Percentiles rank a stretch among this genome's conserved stretches.
These are phyloP conservation scores for Westerdykella aurantiaca DNA, from an alignment of 2,329 filamentous ascomycete species.

Conservation along the genomic window DNA sequence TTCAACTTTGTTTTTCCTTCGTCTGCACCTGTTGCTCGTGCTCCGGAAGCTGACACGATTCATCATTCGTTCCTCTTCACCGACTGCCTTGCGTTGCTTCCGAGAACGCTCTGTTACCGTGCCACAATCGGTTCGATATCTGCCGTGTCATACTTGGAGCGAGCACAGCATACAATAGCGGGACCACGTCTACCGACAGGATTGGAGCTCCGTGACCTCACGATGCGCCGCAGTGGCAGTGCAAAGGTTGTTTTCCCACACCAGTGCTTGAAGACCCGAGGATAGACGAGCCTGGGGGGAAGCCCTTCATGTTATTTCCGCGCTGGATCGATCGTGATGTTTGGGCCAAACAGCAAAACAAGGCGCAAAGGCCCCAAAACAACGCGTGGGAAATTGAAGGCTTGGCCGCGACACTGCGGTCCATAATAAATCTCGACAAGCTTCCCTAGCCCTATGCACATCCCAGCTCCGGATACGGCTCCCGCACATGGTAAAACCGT, in stretches of 20 bases:
- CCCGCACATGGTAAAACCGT: background rate
- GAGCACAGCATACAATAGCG: too few species aligned
- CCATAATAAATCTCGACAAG: conserved; percentile 22
- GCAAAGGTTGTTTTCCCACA: too few species aligned
- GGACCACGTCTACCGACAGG: too few species aligned
- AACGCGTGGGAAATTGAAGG: conserved; percentile 34
- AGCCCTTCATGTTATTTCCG: background rate
- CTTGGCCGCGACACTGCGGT: conserved; percentile 19
- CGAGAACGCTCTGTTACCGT: too few species aligned
- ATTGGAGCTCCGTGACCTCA: too few species aligned
- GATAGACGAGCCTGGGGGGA: background rate
- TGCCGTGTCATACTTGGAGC: too few species aligned
- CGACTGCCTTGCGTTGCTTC: too few species aligned
- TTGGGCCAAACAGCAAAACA: conserved; percentile 13
- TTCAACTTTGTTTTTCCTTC: too few species aligned
- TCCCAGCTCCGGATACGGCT: conserved; percentile 5
- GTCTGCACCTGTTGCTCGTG: too few species aligned
- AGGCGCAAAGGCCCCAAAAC: conserved; percentile 24
- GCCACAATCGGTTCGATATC: too few species aligned
- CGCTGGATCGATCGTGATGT: conserved; percentile 20
- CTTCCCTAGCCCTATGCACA: conserved; percentile 10
- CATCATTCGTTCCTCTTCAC: too few species aligned
- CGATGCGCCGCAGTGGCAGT: background rate
- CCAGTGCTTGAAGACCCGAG: background rate
- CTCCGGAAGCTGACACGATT: too few species aligned